Conservation (phyloP, 1,284 basidiomycete genomes). For the Leccinum fuscescens region DNA sequence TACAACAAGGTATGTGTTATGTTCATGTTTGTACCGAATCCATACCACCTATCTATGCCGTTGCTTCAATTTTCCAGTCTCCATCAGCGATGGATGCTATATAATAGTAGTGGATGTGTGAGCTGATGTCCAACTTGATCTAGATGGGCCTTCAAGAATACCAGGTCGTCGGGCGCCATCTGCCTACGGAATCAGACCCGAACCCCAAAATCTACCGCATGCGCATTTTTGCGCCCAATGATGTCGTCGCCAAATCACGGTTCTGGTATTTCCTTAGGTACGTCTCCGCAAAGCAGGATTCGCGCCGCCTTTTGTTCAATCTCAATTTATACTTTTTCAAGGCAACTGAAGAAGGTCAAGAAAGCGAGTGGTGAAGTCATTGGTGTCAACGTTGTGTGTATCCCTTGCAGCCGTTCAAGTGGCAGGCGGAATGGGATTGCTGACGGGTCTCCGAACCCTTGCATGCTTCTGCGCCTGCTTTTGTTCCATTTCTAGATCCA, state of each 20-base stretch:
- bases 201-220: conserved; percentile 98
- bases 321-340: conserved; percentile 31
- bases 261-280: conserved; percentile 99
- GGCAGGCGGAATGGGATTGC: conserved; percentile 77
- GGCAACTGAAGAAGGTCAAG: conserved; percentile 98
- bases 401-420: conserved; percentile 81
- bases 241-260: conserved; percentile 97
- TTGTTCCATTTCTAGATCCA: conserved; percentile 65
- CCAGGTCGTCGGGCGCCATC: conserved; percentile 96
- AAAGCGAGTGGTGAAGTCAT: conserved; percentile 99
- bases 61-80: not conserved
- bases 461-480: conserved; percentile 10
- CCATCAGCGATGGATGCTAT: conserved; percentile 27
- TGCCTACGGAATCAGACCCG: conserved; percentile 92
- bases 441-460: conserved; percentile 37
- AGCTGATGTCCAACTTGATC: conserved; percentile 19
- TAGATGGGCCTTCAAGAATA: conserved; percentile 72
- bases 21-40: not conserved
- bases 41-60: not conserved
- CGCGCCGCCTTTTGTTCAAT: not conserved
- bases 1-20: conserved; percentile 27
- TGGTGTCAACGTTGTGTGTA: conserved; percentile 94
- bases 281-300: conserved; percentile 11
- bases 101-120: conserved; percentile 19
- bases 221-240: conserved; percentile 99